phyloP scores from a whole-genome alignment of 1,284 basidiomycete species.

The Porphyrellus sp. region DNA sequence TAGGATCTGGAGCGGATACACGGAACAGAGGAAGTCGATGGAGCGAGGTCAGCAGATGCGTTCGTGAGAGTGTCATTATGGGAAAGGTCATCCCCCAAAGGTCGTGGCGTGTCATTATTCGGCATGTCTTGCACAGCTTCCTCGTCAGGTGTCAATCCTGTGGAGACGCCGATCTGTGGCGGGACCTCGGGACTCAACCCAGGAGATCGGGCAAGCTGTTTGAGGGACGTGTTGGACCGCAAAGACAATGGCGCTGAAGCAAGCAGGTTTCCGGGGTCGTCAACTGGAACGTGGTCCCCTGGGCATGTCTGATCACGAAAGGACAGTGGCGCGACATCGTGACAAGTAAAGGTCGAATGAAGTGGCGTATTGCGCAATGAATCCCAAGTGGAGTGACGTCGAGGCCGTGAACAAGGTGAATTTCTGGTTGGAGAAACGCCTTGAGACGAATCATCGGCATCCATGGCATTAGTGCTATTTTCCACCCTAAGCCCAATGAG shows the following conservation, averaged over 20 bases:
- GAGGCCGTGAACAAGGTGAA: conserved; percentile 19
- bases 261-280: conserved; percentile 5
- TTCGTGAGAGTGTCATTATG: conserved; percentile 9
- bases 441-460: conserved; percentile 36
- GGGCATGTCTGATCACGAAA: conserved; percentile 8
- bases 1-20: background rate
- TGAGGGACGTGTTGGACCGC: conserved; percentile 7
- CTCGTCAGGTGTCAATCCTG: background rate
- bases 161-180: conserved; percentile 2
- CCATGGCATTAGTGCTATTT: conserved; percentile 29
- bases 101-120: conserved; percentile 19
- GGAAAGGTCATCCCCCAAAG: background rate
- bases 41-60: background rate
- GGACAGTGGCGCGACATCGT: conserved; percentile 8
- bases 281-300: background rate
- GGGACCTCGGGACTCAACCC: conserved; percentile 1
- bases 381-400: conserved; percentile 29
- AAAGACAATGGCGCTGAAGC: conserved; percentile 18
- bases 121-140: conserved; percentile 9
- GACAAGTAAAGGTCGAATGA: conserved; percentile 15
- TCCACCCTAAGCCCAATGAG: conserved; percentile 36
- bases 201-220: conserved; percentile 8
- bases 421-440: conserved; percentile 29
- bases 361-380: conserved; percentile 7
- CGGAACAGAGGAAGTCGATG: conserved; percentile 5